Evolutionary conservation across 108 stramenopile genomes (phyloP).

Genomic region (Cyclotella baltica): DNA sequence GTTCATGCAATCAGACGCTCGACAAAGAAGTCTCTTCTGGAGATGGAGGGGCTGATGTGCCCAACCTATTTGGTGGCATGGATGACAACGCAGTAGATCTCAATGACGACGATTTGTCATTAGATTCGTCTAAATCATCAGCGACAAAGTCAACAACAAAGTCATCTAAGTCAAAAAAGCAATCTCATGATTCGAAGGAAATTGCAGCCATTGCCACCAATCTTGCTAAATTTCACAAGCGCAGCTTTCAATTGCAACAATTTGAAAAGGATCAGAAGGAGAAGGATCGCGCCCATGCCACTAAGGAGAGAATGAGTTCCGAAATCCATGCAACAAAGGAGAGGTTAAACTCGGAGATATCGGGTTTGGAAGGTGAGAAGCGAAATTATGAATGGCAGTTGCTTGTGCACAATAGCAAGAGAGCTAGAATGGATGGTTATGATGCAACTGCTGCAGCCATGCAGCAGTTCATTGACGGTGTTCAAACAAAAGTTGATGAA

Average conservation of each 20-base stretch:
- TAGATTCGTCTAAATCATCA: not conserved
- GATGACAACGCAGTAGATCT: not conserved
- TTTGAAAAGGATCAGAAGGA: constrained; percentile 1
- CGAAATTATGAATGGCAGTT: constrained; percentile 6
- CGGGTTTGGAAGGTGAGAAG: not conserved
- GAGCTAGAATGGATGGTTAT: not conserved
- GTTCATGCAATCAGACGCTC: not conserved
- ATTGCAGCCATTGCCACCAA: not conserved
- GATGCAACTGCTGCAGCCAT: constrained; percentile 3
- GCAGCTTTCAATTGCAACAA: not conserved
- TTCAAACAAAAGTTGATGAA: not conserved
- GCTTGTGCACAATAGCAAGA: not conserved
- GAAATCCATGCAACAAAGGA: constrained; percentile 4
- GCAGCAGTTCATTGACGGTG: constrained; percentile 2
- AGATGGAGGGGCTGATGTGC: not conserved
- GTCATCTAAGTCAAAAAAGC: not conserved
- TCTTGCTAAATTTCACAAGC: not conserved
- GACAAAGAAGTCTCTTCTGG: not conserved
- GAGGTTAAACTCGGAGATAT: not conserved
- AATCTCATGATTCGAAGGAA: not conserved
- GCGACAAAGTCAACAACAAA: not conserved
- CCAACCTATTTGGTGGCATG: not conserved
- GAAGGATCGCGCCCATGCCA: not conserved
- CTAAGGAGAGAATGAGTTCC: not conserved
- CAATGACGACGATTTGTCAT: too few species aligned